Evolutionary conservation across 2,329 filamentous ascomycete genomes (phyloP).

Genomic region (Clonostachys sp.): DNA sequence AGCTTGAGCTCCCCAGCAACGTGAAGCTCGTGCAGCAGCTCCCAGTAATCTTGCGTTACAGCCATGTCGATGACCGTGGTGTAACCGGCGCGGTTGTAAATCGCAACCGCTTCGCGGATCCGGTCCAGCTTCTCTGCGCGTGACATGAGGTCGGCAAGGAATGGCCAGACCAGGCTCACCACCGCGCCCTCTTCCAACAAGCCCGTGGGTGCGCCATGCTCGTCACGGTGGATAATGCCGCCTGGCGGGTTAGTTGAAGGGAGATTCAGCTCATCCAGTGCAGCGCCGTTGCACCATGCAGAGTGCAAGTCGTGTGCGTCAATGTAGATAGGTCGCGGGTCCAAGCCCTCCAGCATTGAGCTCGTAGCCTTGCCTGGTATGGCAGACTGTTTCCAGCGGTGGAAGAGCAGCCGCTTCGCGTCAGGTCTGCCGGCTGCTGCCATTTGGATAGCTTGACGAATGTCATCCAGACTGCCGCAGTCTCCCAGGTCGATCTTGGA

Average conservation of each 20-base stretch:
- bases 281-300: slow-evolving; percentile 38
- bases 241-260: slow-evolving; percentile 29
- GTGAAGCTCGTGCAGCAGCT: slow-evolving; percentile 21
- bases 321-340: slow-evolving; percentile 36
- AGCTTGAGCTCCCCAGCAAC: slow-evolving; percentile 24
- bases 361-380: slow-evolving; percentile 30
- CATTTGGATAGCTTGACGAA: slow-evolving; percentile 29
- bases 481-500: slow-evolving; percentile 35
- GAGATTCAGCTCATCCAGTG: slow-evolving; percentile 27
- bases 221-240: slow-evolving; percentile 25
- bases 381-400: slow-evolving; percentile 38
- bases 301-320: slow-evolving; percentile 37
- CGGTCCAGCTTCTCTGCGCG: slow-evolving; percentile 28
- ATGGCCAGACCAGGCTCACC: slow-evolving; percentile 34
- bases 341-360: slow-evolving; percentile 35
- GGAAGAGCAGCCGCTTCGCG: slow-evolving; percentile 28
- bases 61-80: slow-evolving; percentile 42
- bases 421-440: slow-evolving; percentile 32
- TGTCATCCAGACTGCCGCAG: slow-evolving; percentile 36
- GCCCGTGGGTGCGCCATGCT: slow-evolving; percentile 30
- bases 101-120: slow-evolving; percentile 26
- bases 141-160: slow-evolving; percentile 25
- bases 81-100: slow-evolving; percentile 32
- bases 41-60: slow-evolving; percentile 39
- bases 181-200: slow-evolving; percentile 34